phyloP scores from a whole-genome alignment of 106 monocot genomes.

The Cymbidium sinense region DNA sequence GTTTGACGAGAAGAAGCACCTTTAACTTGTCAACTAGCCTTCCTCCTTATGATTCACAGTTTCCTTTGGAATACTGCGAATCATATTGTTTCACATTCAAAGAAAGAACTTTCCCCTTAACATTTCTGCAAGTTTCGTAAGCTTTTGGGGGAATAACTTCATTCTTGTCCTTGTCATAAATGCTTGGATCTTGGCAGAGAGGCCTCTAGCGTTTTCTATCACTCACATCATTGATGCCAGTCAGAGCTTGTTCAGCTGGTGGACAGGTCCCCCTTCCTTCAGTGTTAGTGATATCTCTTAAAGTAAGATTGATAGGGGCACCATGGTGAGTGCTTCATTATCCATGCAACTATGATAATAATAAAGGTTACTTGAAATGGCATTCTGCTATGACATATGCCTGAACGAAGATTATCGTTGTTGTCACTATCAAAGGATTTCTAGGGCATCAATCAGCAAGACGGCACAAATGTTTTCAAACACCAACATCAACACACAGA shows the following conservation, averaged over 20 bases:
- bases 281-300: constrained; percentile 7
- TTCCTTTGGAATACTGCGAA: constrained; percentile 1
- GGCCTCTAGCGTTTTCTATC: background rate
- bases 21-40: background rate
- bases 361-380: background rate
- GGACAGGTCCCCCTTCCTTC: too few species aligned
- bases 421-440: too few species aligned
- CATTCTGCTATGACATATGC: background rate
- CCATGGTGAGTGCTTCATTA: background rate
- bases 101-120: background rate
- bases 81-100: background rate
- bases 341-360: constrained; percentile 5
- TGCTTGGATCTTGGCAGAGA: background rate
- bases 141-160: constrained; percentile 4
- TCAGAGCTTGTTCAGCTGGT: background rate
- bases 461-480: too few species aligned
- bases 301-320: background rate
- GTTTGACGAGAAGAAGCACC: constrained; percentile 2
- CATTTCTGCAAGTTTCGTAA: background rate
- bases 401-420: background rate
- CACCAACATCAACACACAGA: too few species aligned
- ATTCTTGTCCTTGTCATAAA: background rate
- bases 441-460: too few species aligned
- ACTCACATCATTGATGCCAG: background rate
- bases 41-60: constrained; percentile 1